Evolutionary conservation across 192 early-diverging fungal genomes (phyloP), one percentile per base, ranked within the genome.

Genomic region (Allomyces macrogynus): DNA sequence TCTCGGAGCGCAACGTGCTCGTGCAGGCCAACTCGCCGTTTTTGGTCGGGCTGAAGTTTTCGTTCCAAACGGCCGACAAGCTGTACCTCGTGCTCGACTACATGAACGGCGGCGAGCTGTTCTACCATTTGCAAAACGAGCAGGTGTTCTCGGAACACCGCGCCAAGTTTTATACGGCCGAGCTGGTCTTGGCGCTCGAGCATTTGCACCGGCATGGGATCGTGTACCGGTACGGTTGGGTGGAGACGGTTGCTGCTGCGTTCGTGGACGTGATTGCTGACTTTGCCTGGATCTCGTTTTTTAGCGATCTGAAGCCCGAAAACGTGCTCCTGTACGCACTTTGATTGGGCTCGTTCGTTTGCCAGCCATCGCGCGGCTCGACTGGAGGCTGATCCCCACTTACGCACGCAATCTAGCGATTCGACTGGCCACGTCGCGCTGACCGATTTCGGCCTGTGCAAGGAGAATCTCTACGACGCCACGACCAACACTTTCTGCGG

Each of bases 31-130:
- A 87, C 67, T 87, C 84, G 80, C 75, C 85, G 66, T 88, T 80
- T 75, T 73, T 82, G n/a, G 71, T 81, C 18, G 54, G 71, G 26
- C 67, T 83, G 43, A 76, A 85, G 63, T 80, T 71, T 57, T 70
- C 73, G 10, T 84, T 79, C 68, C 92, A 98, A 73, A 92, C 80
- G 18, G 84, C 89, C 7, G 88, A 92, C 70, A 96, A 96, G 71
- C 81, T 98, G 43, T 98, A 98, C 75, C 78, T 98, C 32, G 91
- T 93, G 0, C 76, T 98, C 63, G 93, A 89, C 25, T 98, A 90
- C 73, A 85, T 95, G 63, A 95, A 92, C 71, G 95, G 95, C 23
- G 95, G 95, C 60, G 95, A 98, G 75, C 82, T 98, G 43, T 75
- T 54, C 22, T 68, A 24, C 49, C 61, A 61, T 24, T 18, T 67